Evolutionary conservation across 2,329 filamentous ascomycete species (phyloP).

Genomic region (Fusarium oxysporum): DNA sequence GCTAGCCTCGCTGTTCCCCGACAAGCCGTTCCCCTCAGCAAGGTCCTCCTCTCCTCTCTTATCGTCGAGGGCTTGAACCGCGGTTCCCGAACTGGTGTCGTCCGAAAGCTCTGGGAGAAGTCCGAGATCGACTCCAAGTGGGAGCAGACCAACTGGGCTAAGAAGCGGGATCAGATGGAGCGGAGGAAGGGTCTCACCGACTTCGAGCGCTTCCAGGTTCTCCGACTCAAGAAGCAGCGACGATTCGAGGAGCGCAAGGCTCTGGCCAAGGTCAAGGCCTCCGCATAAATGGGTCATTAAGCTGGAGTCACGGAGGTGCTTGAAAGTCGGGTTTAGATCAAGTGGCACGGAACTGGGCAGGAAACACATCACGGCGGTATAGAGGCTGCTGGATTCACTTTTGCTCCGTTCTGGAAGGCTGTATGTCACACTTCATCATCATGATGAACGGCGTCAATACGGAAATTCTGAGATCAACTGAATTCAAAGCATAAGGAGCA

Average conservation of each 20-base stretch:
- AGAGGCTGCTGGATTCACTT: conserved; percentile 70
- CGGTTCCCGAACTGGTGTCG: conserved; percentile 81
- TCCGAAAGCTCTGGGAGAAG: conserved; percentile 93
- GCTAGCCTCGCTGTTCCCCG: conserved; percentile 84
- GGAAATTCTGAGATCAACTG: conserved; percentile 65
- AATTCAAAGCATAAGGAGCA: conserved; percentile 53
- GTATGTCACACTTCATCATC: conserved; percentile 72
- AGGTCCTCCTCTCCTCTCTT: conserved; percentile 90
- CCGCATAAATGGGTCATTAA: conserved; percentile 70
- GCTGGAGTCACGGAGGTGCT: conserved; percentile 50
- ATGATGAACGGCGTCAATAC: conserved; percentile 75
- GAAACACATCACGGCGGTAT: conserved; percentile 54
- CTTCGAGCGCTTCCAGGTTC: conserved; percentile 99
- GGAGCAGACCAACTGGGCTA: conserved; percentile 90
- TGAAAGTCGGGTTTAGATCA: conserved; percentile 53
- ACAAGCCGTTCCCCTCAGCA: conserved; percentile 84
- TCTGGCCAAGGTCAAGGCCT: conserved; percentile 89
- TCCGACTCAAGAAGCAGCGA: conserved; percentile 99
- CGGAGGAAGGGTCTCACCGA: conserved; percentile 93
- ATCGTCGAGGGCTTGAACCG: conserved; percentile 88
- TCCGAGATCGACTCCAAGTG: conserved; percentile 93
- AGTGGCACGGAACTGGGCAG: conserved; percentile 52
- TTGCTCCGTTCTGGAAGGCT: conserved; percentile 69
- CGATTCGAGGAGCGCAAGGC: conserved; percentile 98
- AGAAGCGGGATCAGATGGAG: conserved; percentile 88